phyloP scores from a whole-genome alignment of 2,329 filamentous ascomycete species.

The Simplicillium aogashimaense region DNA sequence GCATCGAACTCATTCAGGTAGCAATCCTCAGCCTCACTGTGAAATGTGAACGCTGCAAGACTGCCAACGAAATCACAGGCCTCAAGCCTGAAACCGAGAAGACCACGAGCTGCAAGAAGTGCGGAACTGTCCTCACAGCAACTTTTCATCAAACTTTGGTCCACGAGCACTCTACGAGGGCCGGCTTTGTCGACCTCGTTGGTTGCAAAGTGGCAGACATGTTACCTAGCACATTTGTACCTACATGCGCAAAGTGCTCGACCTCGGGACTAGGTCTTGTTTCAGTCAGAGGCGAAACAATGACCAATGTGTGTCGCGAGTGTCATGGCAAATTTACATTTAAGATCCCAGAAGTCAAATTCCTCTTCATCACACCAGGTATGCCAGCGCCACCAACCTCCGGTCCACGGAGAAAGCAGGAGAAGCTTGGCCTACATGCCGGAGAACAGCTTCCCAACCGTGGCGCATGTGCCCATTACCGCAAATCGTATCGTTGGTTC shows the following conservation, averaged over 20 bases:
- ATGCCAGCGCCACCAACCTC: slow-evolving; percentile 27
- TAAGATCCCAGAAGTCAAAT: slow-evolving; percentile 68
- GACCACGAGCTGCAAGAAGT: slow-evolving; percentile 47
- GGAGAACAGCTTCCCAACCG: slow-evolving; percentile 44
- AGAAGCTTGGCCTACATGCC: slow-evolving; percentile 45
- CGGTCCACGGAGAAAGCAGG: slow-evolving; percentile 35
- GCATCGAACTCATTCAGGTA: slow-evolving; percentile 67
- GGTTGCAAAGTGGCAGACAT: slow-evolving; percentile 68
- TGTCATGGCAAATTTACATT: slow-evolving; percentile 77
- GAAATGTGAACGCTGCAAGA: slow-evolving; percentile 74
- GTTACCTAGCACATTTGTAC: slow-evolving; percentile 69
- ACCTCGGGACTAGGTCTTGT: slow-evolving; percentile 57
- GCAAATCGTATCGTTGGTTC: slow-evolving; percentile 53
- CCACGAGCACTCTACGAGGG: slow-evolving; percentile 62
- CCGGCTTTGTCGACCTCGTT: slow-evolving; percentile 68
- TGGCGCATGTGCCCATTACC: slow-evolving; percentile 49
- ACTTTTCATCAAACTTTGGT: slow-evolving; percentile 59
- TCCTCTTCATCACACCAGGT: slow-evolving; percentile 57
- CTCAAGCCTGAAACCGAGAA: slow-evolving; percentile 48
- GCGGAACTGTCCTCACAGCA: slow-evolving; percentile 39
- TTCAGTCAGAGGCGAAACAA: slow-evolving; percentile 63
- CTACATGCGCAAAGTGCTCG: slow-evolving; percentile 70
- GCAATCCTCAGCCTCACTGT: slow-evolving; percentile 56
- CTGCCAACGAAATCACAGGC: slow-evolving; percentile 57
- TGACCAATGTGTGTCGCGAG: slow-evolving; percentile 65